Evolutionary conservation across 1,284 basidiomycete genomes (phyloP).

Genomic region (Moniliophthora roreri): DNA sequence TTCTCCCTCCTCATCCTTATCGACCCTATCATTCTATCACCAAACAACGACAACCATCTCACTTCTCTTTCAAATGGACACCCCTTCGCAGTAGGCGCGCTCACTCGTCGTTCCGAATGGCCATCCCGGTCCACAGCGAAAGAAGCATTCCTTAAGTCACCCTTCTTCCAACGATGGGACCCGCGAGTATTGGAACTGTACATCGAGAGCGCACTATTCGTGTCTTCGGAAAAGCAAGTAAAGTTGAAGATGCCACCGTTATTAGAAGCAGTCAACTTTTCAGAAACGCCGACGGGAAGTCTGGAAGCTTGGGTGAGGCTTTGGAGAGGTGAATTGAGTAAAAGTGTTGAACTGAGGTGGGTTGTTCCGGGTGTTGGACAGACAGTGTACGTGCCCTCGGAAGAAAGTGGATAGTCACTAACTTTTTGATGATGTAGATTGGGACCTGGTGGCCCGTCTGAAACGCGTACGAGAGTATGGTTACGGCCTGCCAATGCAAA

Average conservation of each 20-base stretch:
- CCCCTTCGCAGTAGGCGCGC: conserved; percentile 43
- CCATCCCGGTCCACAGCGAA: conserved; percentile 63
- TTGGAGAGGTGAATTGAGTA: conserved; percentile 42
- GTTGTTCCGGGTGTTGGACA: conserved; percentile 48
- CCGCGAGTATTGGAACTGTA: conserved; percentile 66
- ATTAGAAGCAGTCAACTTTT: conserved; percentile 58
- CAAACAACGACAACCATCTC: conserved; percentile 13
- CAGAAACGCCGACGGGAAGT: conserved; percentile 35
- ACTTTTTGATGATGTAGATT: background rate
- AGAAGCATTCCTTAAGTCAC: conserved; percentile 46
- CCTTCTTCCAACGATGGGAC: conserved; percentile 80
- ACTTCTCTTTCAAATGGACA: conserved; percentile 13
- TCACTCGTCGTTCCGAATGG: conserved; percentile 70
- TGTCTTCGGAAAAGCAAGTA: conserved; percentile 26
- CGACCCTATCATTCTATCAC: conserved; percentile 71
- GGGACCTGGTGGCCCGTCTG: background rate
- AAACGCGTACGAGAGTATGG: conserved; percentile 52
- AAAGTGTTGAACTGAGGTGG: conserved; percentile 50
- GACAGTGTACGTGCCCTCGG: conserved; percentile 24
- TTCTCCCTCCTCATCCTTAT: conserved; percentile 76
- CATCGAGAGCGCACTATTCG: conserved; percentile 61
- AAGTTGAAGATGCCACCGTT: conserved; percentile 62
- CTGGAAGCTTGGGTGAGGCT: conserved; percentile 46
- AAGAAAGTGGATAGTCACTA: background rate
- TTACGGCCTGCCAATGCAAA: conserved; percentile 54